Evolutionary conservation across 1,284 basidiomycete species (phyloP), one percentile per base, ranked within the genome.

Genomic region (Boletellus deceptivus): DNA sequence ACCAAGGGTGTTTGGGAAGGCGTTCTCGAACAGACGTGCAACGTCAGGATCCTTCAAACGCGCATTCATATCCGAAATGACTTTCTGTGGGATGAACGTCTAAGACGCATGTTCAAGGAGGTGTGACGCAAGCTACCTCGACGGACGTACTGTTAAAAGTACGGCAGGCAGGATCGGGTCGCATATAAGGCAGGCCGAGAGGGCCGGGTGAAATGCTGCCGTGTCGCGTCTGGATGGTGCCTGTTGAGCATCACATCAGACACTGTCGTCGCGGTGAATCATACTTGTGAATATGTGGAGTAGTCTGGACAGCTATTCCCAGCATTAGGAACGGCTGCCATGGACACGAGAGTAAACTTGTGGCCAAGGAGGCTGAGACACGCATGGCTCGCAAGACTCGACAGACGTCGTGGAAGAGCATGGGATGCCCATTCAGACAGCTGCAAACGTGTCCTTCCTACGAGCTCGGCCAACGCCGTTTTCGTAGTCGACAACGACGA

Each of bases 1-100:
- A 85, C 86, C 86, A 33, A 89, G 73, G 0, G 87, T 89, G 57
- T 86, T 87, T 2, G 86, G 86, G 60, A 88, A 88, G 0, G 86
- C 82, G 53, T 89, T 89, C 65, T 88, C 86, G 56, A 89, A 89
- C 27, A 89, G 62, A 49, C 84, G 76, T 17, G 86, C 87, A 49
- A 89, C 58, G 59, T 89, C 86, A 1, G 86, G 84, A 61, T 89
- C 84, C 62, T 82, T 86, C 38, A 89, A 68, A 43, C 83, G 75
- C 20, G 71, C 66, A 41, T 80, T 88, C 84, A 89, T 85, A 59
- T 89, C 83, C 25, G 57, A 60, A 39, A 88, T 83, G 14, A 88
- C 84, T 73, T 79, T 76, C 84, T 87, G 45, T 25, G 25, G 10
- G 36, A 35, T 6, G 35, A 17, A 16, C 22, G 27, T 40, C 36